Evolutionary conservation across 345 rosid species (phyloP).

Genomic region (Gossypium longicalyx): DNA sequence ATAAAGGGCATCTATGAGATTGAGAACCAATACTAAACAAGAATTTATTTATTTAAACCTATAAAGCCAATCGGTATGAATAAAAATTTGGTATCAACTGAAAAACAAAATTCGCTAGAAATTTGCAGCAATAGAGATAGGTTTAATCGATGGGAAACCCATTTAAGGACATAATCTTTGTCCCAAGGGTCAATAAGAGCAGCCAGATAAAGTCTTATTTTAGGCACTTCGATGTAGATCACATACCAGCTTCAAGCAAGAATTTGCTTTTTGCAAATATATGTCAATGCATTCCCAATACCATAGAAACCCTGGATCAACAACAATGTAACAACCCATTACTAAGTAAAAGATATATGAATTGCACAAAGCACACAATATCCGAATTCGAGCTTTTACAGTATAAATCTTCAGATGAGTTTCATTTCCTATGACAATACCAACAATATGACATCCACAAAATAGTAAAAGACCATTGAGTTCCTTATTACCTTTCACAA

Average conservation of each 20-base stretch:
- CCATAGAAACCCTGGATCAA: constrained; percentile 13
- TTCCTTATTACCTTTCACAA: constrained; percentile 61
- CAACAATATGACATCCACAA: constrained; percentile 32
- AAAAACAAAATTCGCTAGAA: neutral
- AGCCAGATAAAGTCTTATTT: neutral
- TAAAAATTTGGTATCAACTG: neutral
- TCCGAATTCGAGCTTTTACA: constrained; percentile 41
- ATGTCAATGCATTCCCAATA: constrained; percentile 7
- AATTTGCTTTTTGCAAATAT: neutral
- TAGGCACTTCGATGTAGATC: neutral
- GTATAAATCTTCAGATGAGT: constrained; percentile 40
- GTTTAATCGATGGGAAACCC: neutral
- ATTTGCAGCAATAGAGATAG: neutral
- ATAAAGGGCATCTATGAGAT: neutral
- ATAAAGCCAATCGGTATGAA: neutral
- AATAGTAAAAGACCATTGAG: constrained; percentile 28
- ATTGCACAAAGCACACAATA: constrained; percentile 35
- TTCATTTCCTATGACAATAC: constrained; percentile 35
- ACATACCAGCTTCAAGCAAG: neutral
- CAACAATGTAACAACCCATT: constrained; percentile 16
- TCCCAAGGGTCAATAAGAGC: neutral
- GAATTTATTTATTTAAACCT: neutral
- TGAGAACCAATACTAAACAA: neutral
- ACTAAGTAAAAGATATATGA: constrained; percentile 26
- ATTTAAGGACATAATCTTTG: neutral